Base-by-base conservation (phyloP, 345 rosid genomes). In the Salix brachista region DNA sequence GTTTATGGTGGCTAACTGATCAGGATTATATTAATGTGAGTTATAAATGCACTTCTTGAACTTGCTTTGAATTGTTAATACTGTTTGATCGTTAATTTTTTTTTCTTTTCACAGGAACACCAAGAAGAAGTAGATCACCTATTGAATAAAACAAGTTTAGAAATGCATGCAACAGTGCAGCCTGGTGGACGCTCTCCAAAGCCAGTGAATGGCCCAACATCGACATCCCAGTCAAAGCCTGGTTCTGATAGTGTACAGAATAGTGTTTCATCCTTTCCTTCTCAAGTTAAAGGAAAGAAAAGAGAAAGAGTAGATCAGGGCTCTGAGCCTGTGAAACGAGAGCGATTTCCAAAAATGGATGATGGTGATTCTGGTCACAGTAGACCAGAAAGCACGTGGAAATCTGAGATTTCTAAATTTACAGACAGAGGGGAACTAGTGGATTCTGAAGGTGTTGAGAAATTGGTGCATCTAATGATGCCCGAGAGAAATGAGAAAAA, bases 1-100 rank as follows among this genome's bases (percentile, higher is more conserved):
- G 96, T 84, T 79, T 93, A 80, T 91, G 99, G 96, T 96, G 99
- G 98, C 88, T 93, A 76, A 96, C 96, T 70, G 99, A 96, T 87
- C 91, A 88, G 87, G 84, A 93, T 77, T 91, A 90, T 83, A 90
- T 88, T 72, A 82, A 90, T 90, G 99, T 95, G 87, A 89, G 94
- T 85, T 70, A 42, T 67, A 32, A 16, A 21, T 79, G 73, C 39
- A 25, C 2, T 19, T 64, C 34, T 32, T 28, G 34, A 58, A 4
- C 34, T 5, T 65, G 26, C 8, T 64, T 28, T 44, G 36, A 44
- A 28, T 65, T 72, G 39, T 75, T 14, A 4, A 9, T 32, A 8
- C 25, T 39, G 6, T 34, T 26, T 46, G 61, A 52, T 69, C 4
- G 26, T 69, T 73, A 34, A 77, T 76, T 54, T 14, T 62, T 9